phyloP scores from a whole-genome alignment of 352 stramenopile genomes.

The Globisporangium splendens region DNA sequence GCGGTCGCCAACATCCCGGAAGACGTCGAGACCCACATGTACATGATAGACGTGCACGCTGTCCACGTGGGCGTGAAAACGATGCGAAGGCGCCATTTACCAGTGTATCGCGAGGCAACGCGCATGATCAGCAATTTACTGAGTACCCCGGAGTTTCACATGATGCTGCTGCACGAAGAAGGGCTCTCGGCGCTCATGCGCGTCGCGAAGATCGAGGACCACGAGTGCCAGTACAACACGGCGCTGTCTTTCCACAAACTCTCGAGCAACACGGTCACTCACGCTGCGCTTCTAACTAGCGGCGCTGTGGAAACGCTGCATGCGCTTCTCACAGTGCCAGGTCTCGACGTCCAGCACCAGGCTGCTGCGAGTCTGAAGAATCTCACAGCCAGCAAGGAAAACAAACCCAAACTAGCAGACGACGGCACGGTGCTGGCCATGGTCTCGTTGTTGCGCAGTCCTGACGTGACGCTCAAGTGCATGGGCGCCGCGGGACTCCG shows the following conservation, averaged over 20 bases:
- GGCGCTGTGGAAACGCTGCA: constrained; percentile 64
- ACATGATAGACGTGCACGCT: constrained; percentile 81
- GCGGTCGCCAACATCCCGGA: constrained; percentile 91
- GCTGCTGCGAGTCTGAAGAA: constrained; percentile 91
- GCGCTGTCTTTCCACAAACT: constrained; percentile 90
- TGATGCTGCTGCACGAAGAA: constrained; percentile 77
- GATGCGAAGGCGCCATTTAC: constrained; percentile 86
- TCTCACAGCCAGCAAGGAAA: constrained; percentile 86
- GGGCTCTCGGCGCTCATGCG: constrained; percentile 83
- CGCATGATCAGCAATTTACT: constrained; percentile 91
- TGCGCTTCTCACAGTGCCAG: constrained; percentile 62
- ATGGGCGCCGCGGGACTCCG: constrained; percentile 86
- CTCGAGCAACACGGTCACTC: constrained; percentile 59
- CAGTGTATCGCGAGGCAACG: constrained; percentile 90
- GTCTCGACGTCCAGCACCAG: constrained; percentile 82
- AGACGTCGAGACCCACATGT: constrained; percentile 74
- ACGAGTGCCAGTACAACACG: constrained; percentile 90
- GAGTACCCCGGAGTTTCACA: constrained; percentile 74
- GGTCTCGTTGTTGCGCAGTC: constrained; percentile 77
- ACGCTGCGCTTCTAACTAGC: constrained; percentile 64
- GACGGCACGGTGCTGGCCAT: constrained; percentile 83
- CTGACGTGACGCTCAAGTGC: constrained; percentile 76
- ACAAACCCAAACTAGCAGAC: constrained; percentile 87
- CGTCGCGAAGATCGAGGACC: constrained; percentile 87
- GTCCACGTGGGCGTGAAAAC: constrained; percentile 87